Evolutionary conservation across 2,329 filamentous ascomycete species (phyloP).

Genomic region (Pseudogymnoascus sp.): DNA sequence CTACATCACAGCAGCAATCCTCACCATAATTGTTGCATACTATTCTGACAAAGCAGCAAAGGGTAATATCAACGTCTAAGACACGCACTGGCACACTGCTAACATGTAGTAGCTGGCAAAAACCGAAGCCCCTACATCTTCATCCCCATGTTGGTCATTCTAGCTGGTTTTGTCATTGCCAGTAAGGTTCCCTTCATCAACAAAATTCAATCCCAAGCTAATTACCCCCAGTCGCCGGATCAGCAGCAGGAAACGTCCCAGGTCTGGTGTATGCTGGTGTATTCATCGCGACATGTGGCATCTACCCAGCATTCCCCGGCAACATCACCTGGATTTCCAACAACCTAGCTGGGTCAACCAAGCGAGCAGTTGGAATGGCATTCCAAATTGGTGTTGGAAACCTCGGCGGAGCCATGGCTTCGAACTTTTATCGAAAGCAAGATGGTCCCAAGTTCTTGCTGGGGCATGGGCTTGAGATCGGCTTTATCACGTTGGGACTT

Average conservation of each 20-base stretch:
- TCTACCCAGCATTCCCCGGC: constrained; percentile 37
- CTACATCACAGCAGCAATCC: constrained; percentile 54
- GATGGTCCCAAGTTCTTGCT: constrained; percentile 42
- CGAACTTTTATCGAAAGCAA: constrained; percentile 57
- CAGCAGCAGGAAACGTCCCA: constrained; percentile 26
- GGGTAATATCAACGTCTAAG: neutral
- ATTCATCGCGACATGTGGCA: constrained; percentile 36
- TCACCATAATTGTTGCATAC: constrained; percentile 46
- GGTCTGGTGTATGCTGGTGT: constrained; percentile 38
- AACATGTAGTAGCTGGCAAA: neutral
- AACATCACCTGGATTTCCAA: constrained; percentile 47
- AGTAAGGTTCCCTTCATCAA: neutral
- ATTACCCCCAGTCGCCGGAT: constrained; percentile 31
- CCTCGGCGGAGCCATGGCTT: constrained; percentile 55
- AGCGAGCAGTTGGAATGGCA: constrained; percentile 53
- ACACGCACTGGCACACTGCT: neutral
- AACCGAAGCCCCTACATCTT: constrained; percentile 46
- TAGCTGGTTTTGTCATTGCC: constrained; percentile 49
- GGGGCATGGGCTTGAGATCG: constrained; percentile 43
- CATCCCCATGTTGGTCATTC: constrained; percentile 42
- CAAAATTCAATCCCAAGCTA: neutral
- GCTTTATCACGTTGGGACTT: constrained; percentile 39
- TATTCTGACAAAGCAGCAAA: constrained; percentile 46
- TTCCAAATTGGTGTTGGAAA: constrained; percentile 56
- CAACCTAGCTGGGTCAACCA: constrained; percentile 48